A percentile compares a stretch with the other conserved stretches of the same genome.
Conservation (phyloP, 148 eudicot species). For the Beta vulgaris region DNA sequence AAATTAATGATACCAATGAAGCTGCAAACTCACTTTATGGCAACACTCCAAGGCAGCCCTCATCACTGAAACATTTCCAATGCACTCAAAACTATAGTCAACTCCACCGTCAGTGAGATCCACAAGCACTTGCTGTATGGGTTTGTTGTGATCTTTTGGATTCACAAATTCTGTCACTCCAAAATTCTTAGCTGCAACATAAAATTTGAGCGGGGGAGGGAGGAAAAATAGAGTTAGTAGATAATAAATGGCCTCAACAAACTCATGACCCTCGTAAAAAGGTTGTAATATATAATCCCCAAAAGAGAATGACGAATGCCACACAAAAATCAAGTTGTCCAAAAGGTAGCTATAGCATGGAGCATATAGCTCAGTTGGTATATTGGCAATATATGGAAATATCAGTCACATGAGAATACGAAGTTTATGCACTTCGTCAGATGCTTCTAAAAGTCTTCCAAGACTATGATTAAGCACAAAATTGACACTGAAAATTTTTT, state of each 20-base stretch:
- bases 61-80: conserved; percentile 91
- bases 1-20: not conserved
- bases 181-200: conserved; percentile 77
- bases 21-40: conserved; percentile 62
- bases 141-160: conserved; percentile 90
- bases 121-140: conserved; percentile 90
- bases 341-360: too few relatives aligned
- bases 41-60: conserved; percentile 98
- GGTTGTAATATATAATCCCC: not conserved
- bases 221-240: not conserved
- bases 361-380: too few relatives aligned
- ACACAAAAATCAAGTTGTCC: not conserved
- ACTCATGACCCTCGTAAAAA: not conserved
- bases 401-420: not conserved
- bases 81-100: conserved; percentile 98
- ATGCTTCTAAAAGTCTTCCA: not conserved
- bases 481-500: not conserved
- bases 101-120: conserved; percentile 99
- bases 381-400: too few relatives aligned
- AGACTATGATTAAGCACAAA: not conserved
- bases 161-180: conserved; percentile 94
- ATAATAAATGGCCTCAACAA: not conserved
- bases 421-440: not conserved
- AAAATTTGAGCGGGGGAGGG: not conserved
- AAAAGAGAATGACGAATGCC: not conserved